Evolutionary conservation across 2,329 filamentous ascomycete genomes (phyloP), one percentile per base, ranked within the genome.

Genomic region (Aureobasidium sp.): DNA sequence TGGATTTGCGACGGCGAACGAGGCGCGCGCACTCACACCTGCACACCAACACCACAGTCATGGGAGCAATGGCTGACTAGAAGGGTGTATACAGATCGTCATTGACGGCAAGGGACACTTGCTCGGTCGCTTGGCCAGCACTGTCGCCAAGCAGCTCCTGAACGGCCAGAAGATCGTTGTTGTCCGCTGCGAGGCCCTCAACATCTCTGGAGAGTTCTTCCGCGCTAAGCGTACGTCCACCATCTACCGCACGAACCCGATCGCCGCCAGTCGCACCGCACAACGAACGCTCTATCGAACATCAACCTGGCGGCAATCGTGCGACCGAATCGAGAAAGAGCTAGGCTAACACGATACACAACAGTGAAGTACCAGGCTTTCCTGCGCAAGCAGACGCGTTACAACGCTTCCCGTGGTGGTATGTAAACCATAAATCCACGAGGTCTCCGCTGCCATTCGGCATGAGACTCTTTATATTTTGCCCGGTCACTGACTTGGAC

Each of bases 161-260:
- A 95, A 88, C 82, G 93, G 93, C 79, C 93, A 97, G 85, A 97
- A 97, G 89, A 95, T 99, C 79, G 93, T 97, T 76, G 84, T 99
- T 74, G 94, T 99, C 79, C 91, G 94, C 85, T 95, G 90, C 83
- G 94, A 99, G 84, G 91, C 91, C 75, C 87, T 99, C 80, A 99
- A 99, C 88, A 99, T 99, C 87, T 99, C 94, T 73, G 94, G 94
- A 84, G 94, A 97, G 86, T 99, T 99, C 90, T 99, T 99, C 90
- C 91, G 94, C 81, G 88, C 93, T 73, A 99, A 99, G 89, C 89
- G 94, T 99, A 96, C 82, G 93, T 96, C 76, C 68, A 64, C 76
- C 68, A 64, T 27, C 41, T 52, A 52, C 25, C 47, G 34, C 42
- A 63, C 53, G 42, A 47, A 61, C 12, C 20, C 44, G 42, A 58